These are phyloP conservation scores for Carex sylvatica DNA, from an alignment of 202 grass and related monocot species.

Conservation along the genomic window DNA sequence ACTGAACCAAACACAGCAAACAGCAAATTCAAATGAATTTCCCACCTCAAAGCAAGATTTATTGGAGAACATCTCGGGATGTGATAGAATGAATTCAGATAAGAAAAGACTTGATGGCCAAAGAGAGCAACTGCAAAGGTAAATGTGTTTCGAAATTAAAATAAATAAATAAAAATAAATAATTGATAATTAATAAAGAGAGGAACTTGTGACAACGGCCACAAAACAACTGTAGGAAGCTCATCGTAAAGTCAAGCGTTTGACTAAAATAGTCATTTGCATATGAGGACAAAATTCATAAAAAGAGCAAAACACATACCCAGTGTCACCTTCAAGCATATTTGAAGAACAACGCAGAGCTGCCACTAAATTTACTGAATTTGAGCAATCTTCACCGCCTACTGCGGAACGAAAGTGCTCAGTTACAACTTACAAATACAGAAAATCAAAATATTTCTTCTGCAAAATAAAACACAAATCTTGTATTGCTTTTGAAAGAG, in stretches of 20 bases:
- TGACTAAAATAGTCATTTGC: neutral
- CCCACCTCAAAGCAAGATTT: slow-evolving; percentile 78
- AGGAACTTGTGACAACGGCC: neutral
- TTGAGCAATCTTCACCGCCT: slow-evolving; percentile 26
- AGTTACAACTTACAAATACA: slow-evolving; percentile 6
- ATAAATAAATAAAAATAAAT: neutral
- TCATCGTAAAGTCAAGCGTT: neutral
- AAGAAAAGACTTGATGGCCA: slow-evolving; percentile 92
- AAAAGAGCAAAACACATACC: slow-evolving; percentile 46
- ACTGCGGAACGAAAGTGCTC: slow-evolving; percentile 30
- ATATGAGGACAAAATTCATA: slow-evolving; percentile 5
- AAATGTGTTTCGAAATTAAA: slow-evolving; percentile 16
- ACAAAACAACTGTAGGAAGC: neutral
- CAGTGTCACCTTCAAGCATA: slow-evolving; percentile 98
- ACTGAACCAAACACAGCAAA: neutral
- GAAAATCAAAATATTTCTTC: neutral
- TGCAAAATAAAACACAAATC: neutral
- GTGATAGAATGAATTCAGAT: slow-evolving; percentile 91
- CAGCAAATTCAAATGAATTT: neutral
- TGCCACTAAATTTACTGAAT: slow-evolving; percentile 41
- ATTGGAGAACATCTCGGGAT: slow-evolving; percentile 50
- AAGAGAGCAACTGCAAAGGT: slow-evolving; percentile 69
- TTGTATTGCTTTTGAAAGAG: neutral
- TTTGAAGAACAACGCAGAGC: slow-evolving; percentile 72
- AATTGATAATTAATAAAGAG: neutral